Conservation (phyloP, 345 rosid species). For the Eucalyptus melliodora region DNA sequence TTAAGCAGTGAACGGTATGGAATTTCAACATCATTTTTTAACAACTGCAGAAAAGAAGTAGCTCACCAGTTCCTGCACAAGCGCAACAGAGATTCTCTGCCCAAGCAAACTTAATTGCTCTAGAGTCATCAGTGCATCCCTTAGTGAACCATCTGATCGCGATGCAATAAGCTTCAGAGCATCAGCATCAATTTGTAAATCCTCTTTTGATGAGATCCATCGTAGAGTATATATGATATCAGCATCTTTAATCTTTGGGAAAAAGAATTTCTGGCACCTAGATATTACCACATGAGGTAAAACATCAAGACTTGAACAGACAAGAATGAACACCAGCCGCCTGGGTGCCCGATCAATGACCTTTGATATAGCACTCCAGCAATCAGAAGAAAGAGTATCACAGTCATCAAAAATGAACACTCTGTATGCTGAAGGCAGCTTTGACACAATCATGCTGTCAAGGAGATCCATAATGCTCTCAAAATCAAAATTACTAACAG, state of each 20-base stretch:
- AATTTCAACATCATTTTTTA: background rate
- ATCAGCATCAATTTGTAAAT: conserved; percentile 56
- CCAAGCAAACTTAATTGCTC: conserved; percentile 93
- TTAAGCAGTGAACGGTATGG: background rate
- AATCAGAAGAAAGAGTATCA: conserved; percentile 58
- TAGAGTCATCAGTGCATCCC: conserved; percentile 96
- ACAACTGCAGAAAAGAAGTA: background rate
- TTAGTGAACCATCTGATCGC: conserved; percentile 92
- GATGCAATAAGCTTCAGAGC: conserved; percentile 90
- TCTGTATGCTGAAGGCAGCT: conserved; percentile 38
- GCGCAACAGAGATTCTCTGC: conserved; percentile 62
- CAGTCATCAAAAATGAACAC: conserved; percentile 83
- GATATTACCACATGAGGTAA: conserved; percentile 88
- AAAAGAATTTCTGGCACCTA: conserved; percentile 94
- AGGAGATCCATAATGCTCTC: conserved; percentile 57
- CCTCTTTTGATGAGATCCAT: conserved; percentile 65
- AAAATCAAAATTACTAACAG: conserved; percentile 65
- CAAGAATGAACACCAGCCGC: conserved; percentile 69
- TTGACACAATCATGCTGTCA: conserved; percentile 49
- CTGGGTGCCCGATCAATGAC: conserved; percentile 76
- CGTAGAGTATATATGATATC: conserved; percentile 76
- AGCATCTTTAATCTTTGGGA: conserved; percentile 85
- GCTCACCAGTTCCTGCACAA: conserved; percentile 94
- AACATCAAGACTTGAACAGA: conserved; percentile 80
- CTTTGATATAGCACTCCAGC: conserved; percentile 80